phyloP scores from a whole-genome alignment of 1,284 basidiomycete species.

The Fomitopsis palustris region DNA sequence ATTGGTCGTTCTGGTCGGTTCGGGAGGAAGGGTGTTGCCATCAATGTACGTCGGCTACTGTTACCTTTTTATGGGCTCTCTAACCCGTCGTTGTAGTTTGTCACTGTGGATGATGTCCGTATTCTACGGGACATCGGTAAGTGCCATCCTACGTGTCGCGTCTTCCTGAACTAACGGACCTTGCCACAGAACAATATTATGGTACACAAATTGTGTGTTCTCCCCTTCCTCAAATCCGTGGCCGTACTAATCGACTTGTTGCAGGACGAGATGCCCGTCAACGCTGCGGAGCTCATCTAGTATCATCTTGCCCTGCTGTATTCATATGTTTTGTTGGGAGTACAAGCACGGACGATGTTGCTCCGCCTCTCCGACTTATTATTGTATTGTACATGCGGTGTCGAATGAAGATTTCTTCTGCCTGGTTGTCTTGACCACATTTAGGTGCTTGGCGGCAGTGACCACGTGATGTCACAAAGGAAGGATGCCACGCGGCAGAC shows the following conservation, averaged over 20 bases:
- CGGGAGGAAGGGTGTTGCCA: slow-evolving; percentile 91
- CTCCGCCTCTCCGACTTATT: not conserved
- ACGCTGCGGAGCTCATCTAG: slow-evolving; percentile 84
- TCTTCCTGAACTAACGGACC: slow-evolving; percentile 13
- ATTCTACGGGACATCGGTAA: slow-evolving; percentile 88
- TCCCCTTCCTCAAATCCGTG: slow-evolving; percentile 3
- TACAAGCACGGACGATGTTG: slow-evolving; percentile 9
- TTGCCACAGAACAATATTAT: slow-evolving; percentile 73
- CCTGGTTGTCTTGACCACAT: not conserved
- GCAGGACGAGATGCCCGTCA: slow-evolving; percentile 93
- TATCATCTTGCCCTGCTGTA: slow-evolving; percentile 30
- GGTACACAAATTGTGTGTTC: slow-evolving; percentile 79
- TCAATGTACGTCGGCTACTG: slow-evolving; percentile 58
- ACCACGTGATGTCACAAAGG: not conserved
- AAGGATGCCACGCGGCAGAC: not conserved
- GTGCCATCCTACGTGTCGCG: slow-evolving; percentile 21
- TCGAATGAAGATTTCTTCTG: not conserved
- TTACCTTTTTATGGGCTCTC: not conserved
- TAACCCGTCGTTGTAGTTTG: slow-evolving; percentile 56
- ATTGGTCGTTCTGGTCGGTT: slow-evolving; percentile 96
- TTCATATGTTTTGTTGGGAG: slow-evolving; percentile 32
- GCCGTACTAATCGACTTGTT: slow-evolving; percentile 18
- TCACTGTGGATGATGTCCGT: slow-evolving; percentile 87
- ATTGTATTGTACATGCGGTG: slow-evolving; percentile 1
- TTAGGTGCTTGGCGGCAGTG: not conserved